Evolutionary conservation across 768 basidiomycete species (phyloP), one percentile per base, ranked within the genome.

Genomic region (Boletus speciosus): DNA sequence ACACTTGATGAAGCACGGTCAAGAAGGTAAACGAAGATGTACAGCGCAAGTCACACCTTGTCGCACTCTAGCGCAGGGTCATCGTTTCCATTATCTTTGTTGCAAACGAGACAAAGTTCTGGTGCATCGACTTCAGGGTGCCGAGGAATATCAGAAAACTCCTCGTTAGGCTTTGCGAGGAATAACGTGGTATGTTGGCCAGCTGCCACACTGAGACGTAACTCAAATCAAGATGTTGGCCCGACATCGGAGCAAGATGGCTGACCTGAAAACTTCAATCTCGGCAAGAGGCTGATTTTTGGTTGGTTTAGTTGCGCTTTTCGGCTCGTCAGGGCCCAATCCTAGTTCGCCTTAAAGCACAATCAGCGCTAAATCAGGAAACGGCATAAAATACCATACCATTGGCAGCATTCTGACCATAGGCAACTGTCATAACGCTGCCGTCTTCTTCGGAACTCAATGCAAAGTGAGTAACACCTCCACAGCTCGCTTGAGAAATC

Each of bases 391-490:
- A 43, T 1, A 0, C 8, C 73, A 21, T 54, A 85, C 88, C 88
- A 62, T 91, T 90, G n/a, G 82, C 80, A n/a, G 89, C 89, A 59
- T 88, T 90, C 65, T 92, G 89, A 1, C 89, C 89, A 79, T 86
- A 92, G 5, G 84, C 86, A 29, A 96, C 85, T 4, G 90, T 90
- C 86, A 96, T 92, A 0, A 83, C 73, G n/a, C 74, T 69, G 32
- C 75, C 83, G 38, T 90, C 88, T 15, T 90, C 86, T 46, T 93
- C 91, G 3, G 83, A 78, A 1, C 87, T 81, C 29, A 89, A 74
- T 6, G 86, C 77, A 78, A 90, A 97, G 66, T 96, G 90, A 0
- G 93, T 93, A 15, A 94, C 91, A 16, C 94, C 94, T 32, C 96
- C 96, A 40, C 85, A 87, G 16, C 78, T 74, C 2, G 85, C 85